Evolutionary conservation across 2,329 filamentous ascomycete genomes (phyloP), one percentile per base, ranked within the genome.

Genomic region (Myriosclerotinia duriaeana): DNA sequence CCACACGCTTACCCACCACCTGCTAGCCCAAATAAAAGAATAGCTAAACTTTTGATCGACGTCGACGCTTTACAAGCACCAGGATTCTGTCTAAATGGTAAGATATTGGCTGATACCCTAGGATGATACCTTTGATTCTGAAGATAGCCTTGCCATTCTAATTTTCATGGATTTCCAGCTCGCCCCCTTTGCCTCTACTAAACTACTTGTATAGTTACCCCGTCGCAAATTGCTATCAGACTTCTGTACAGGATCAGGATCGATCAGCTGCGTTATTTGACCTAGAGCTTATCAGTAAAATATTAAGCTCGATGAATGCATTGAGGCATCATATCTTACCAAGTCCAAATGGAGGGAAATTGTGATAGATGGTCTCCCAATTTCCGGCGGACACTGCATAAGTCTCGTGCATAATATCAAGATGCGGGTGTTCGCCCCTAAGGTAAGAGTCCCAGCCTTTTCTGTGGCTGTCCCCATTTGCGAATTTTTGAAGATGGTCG

Each of bases 371-470:
- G 20, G 56, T 60, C 8, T 60, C 26, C 56, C 56, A 60, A 36
- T 60, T 17, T 30, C 56, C 44, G 3, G 22, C 42, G 9, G 40
- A 22, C 6, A 46, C 42, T 4, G 22, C 6, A 48, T 60, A 36
- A 5, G 56, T 50, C 42, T 38, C 42, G n/a, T 60, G 56, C 44
- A 60, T 60, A 26, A 60, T 48, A n/a, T 42, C 42, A 8, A 60
- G 9, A 48, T 60, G 22, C 9, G 44, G 42, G 40, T 50, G 40
- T 15, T 50, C 42, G 12, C 22, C 30, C 11, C 42, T n/a, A 17
- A 22, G 42, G 3, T n/a, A 60, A 48, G 40, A 34, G 20, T 22
- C 17, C 55, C 44, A 60, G 26, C 17, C 26, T 36, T 60, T 60
- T 30, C 44, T 44, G 34, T 50, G 58, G 26, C 14, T 20, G 14